A percentile compares a stretch with the other conserved stretches of the same genome.
These are phyloP conservation scores for Phytophthora uliginosa DNA, from an alignment of 352 stramenopile species.

Conservation along the genomic window DNA sequence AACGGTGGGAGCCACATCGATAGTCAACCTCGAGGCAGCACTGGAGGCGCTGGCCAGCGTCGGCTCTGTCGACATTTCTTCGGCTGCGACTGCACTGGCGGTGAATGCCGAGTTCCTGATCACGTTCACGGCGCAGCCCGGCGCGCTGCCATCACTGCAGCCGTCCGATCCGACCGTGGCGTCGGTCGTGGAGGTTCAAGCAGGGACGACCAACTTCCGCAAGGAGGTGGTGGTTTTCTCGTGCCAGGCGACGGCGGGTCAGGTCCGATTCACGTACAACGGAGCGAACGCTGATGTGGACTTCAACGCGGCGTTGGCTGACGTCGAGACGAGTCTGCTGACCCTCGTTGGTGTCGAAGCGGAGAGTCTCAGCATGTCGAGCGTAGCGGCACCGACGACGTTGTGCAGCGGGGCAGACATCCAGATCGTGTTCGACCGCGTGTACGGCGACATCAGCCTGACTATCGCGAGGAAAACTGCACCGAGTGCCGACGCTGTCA, in stretches of 20 bases:
- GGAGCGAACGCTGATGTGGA: conserved; percentile 27
- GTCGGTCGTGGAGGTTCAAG: conserved; percentile 37
- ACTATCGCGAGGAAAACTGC: conserved; percentile 26
- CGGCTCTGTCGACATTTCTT: conserved; percentile 54
- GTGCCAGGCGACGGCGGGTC: conserved; percentile 45
- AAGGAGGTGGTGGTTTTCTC: conserved; percentile 76
- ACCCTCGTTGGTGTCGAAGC: conserved; percentile 61
- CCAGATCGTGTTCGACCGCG: conserved; percentile 70
- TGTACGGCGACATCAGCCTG: conserved; percentile 64
- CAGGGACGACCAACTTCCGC: conserved; percentile 65
- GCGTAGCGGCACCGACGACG: conserved; percentile 30
- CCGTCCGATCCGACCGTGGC: conserved; percentile 19
- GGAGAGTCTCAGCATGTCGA: conserved; percentile 70
- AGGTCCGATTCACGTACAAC: conserved; percentile 47
- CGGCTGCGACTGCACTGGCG: conserved; percentile 27
- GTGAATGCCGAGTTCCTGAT: conserved; percentile 46
- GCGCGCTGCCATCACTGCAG: conserved; percentile 53
- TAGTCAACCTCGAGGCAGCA: conserved; percentile 33
- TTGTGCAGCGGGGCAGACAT: conserved; percentile 62
- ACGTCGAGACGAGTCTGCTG: conserved; percentile 52
- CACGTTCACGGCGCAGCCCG: conserved; percentile 68
- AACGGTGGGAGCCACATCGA: conserved; percentile 48
- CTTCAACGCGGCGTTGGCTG: conserved; percentile 36
- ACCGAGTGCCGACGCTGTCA: conserved; percentile 22
- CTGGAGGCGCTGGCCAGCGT: conserved; percentile 58